These are phyloP conservation scores for Clavispora phyllophila DNA, from an alignment of 805 yeast species.

Conservation along the genomic window DNA sequence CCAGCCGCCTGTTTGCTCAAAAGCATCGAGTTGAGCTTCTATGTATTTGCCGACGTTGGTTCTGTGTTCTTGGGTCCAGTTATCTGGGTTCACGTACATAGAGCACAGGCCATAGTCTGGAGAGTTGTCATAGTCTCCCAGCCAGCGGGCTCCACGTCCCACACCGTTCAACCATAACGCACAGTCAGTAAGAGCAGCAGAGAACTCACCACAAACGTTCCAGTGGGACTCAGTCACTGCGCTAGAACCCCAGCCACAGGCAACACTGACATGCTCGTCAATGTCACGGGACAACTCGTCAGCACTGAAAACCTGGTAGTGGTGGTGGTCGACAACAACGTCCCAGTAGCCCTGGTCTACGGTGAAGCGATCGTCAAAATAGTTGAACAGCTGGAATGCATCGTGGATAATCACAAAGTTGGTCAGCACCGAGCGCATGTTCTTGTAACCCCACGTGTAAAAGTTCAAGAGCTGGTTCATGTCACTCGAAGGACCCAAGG, in stretches of 20 bases:
- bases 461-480: constrained; percentile 54
- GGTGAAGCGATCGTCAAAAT: constrained; percentile 55
- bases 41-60: constrained; percentile 60
- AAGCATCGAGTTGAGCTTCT: constrained; percentile 89
- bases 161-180: constrained; percentile 86
- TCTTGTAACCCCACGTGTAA: constrained; percentile 57
- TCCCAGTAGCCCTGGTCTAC: constrained; percentile 43
- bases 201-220: constrained; percentile 16
- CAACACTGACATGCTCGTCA: constrained; percentile 51
- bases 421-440: constrained; percentile 49
- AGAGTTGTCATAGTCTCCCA: constrained; percentile 48
- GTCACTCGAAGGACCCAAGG: constrained; percentile 68
- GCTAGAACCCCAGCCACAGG: constrained; percentile 15
- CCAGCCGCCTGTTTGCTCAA: constrained; percentile 76
- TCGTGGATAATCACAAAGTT: constrained; percentile 73
- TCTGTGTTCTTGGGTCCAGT: constrained; percentile 60
- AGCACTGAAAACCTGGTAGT: constrained; percentile 76
- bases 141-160: constrained; percentile 75
- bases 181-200: constrained; percentile 84
- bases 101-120: constrained; percentile 59
- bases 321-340: constrained; percentile 83
- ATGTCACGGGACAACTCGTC: constrained; percentile 54
- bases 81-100: constrained; percentile 17
- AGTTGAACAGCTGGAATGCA: constrained; percentile 58
- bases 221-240: constrained; percentile 14